Percentiles rank a stretch among this genome's conserved stretches.
phyloP scores from a whole-genome alignment of 768 basidiomycete genomes.

The Boletus bicolor region DNA sequence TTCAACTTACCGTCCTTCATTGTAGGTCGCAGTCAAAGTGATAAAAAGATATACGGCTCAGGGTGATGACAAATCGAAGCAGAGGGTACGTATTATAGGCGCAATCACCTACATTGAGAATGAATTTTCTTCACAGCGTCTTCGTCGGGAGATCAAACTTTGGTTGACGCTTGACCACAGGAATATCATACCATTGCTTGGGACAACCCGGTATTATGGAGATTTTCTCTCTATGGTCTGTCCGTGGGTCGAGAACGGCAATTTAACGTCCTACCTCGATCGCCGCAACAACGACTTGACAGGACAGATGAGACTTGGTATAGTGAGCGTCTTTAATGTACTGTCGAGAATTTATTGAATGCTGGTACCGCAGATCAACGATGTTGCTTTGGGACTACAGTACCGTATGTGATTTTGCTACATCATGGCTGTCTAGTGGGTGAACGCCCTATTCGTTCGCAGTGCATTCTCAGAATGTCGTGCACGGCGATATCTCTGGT shows the following conservation, averaged over 20 bases:
- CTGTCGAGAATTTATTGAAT: not conserved
- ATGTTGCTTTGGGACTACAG: slow-evolving; percentile 27
- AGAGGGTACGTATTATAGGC: slow-evolving; percentile 4
- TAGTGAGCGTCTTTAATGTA: slow-evolving; percentile 9
- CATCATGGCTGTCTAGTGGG: not conserved
- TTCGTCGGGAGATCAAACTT: slow-evolving; percentile 29
- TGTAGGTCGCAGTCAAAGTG: slow-evolving; percentile 25
- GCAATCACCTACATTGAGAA: not conserved
- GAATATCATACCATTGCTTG: slow-evolving; percentile 32
- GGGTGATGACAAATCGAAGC: slow-evolving; percentile 11
- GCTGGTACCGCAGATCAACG: slow-evolving; percentile 16
- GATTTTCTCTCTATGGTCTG: slow-evolving; percentile 32
- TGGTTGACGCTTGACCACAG: slow-evolving; percentile 31
- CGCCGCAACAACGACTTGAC: slow-evolving; percentile 12
- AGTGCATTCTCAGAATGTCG: slow-evolving; percentile 22
- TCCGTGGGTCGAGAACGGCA: slow-evolving; percentile 33
- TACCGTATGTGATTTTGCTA: slow-evolving; percentile 16
- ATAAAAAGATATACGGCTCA: slow-evolving; percentile 21
- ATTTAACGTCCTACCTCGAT: slow-evolving; percentile 25
- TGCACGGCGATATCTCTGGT: slow-evolving; percentile 32
- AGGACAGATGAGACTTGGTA: slow-evolving; percentile 5
- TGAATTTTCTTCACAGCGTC: slow-evolving; percentile 10
- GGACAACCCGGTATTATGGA: slow-evolving; percentile 28
- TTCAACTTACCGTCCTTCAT: not conserved
- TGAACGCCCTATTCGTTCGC: not conserved